Base-by-base conservation (phyloP, 2,329 filamentous ascomycete genomes). In the Apiospora phragmitis region DNA sequence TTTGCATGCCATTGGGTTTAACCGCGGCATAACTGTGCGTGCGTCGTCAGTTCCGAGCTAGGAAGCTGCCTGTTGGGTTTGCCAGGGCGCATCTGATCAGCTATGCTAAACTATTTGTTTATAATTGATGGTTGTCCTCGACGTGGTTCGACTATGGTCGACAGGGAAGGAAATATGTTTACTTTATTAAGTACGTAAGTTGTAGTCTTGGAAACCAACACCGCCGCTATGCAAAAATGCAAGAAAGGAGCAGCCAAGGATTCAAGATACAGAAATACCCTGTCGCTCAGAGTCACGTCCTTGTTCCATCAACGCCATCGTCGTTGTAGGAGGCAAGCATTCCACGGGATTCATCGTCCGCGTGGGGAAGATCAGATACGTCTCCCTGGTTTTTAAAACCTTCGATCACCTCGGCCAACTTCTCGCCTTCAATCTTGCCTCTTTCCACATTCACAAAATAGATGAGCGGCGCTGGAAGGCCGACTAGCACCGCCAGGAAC, bases 401-500 rank as follows among this genome's bases (percentile, higher is more conserved):
- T 71, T 90, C 87, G 67, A 91, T 89, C 9, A 86, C 78, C 71
- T 88, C 85, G 0, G 91, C 90, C 70, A 95, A 83, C 75, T 85
- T 88, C 74, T 87, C 85, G 1, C 91, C 93, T 77, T 94, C 92
- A 65, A 83, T 81, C 81, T 90, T 93, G 14, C 93, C 93, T 47
- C 93, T 86, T 69, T 97, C 93, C 12, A 97, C 93, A 80, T 98
- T 87, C 45, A 99, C 93, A 69, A 94, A 88, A 78, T 91, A 92
- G 81, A 98, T 93, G 68, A 98, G 84, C 1, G 94, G 94, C 21
- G 95, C 91, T 0, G 96, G 95, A 1, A 97, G 81, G 7, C 92
- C 92, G 8, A 99, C 93, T n/a, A 99, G 83, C 6, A 90, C 85
- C 0, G 94, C 94, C 51, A 99, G 85, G 79, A 99, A 99, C 87